Evolutionary conservation across 1,284 basidiomycete genomes (phyloP).

Genomic region (Marasmius oreades): DNA sequence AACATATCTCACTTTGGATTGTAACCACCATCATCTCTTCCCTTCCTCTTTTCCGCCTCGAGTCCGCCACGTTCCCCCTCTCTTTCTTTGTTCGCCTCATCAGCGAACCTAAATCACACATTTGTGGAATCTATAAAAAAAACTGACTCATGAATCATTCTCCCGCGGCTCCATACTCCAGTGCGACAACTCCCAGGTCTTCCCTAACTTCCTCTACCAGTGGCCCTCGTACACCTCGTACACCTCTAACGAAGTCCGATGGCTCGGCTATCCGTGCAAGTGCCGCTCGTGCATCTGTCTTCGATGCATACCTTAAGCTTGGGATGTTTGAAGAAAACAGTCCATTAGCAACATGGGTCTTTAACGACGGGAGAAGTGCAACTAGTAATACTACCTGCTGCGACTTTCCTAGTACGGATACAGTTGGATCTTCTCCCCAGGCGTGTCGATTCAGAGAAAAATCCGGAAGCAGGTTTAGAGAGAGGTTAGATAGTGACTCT

Average conservation of each 20-base stretch:
- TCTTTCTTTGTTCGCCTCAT: not conserved
- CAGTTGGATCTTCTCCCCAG: conserved; percentile 3
- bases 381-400: too few relatives aligned
- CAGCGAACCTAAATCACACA: not conserved
- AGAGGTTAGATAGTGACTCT: conserved; percentile 10
- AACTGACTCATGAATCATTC: not conserved
- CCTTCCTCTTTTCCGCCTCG: not conserved
- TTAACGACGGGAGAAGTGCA: conserved; percentile 15
- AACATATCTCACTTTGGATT: not conserved
- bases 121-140: not conserved
- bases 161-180: not conserved
- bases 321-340: conserved; percentile 21
- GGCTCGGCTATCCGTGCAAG: not conserved
- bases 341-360: conserved; percentile 22
- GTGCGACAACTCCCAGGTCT: not conserved
- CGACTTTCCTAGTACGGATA: not conserved
- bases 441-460: conserved; percentile 10
- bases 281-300: conserved; percentile 20
- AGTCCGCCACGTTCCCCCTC: not conserved
- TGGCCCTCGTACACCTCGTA: not conserved
- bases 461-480: conserved; percentile 13
- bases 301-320: conserved; percentile 21
- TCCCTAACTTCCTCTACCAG: not conserved
- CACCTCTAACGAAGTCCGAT: not conserved
- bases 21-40: not conserved